Evolutionary conservation across 169 alveolate species (phyloP), one percentile per base, ranked within the genome.

Genomic region (Babesia ovis): DNA sequence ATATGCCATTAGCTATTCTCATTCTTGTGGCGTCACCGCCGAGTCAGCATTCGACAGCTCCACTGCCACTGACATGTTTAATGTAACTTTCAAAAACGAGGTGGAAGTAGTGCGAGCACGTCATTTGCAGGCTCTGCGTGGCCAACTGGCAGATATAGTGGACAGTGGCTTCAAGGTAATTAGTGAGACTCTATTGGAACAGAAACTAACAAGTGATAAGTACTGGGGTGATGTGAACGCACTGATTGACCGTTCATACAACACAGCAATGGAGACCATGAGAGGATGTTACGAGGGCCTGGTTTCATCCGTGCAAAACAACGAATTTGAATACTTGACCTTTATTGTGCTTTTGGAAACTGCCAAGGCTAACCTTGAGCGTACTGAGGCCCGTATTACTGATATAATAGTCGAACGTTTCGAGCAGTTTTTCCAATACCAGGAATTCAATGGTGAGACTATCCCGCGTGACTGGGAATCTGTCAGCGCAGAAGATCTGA

Each of bases 381-480:
- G 77, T 43, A 43, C 72, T 23, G 87, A 79, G 46, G n/a, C 45
- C 20, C 43, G 50, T 37, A 46, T 79, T 29, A 23, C 68, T 23
- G 77, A 69, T 9, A 48, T 61, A 3, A 50, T 72, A 4, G 53
- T 60, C 23, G 74, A 57, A 20, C 53, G 89, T n/a, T 81, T 81
- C 43, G 89, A 81, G 66, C 55, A 34, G 75, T 72, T 72, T 41
- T 81, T 81, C 75, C 53, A 69, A 32, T 79, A 79, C 45, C 87
- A 79, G 58, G 89, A 81, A 34, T 64, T 53, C 50, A 48, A 81
- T 34, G 89, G 85, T 4, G 85, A 81, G 73, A 14, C 34, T 32
- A 31, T 81, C 3, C 89, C 89, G 3, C 71, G 84, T 22, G 85
- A 46, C 51, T 81, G 89, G 89, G 73, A 55, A 54, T 54, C 60